phyloP scores from a whole-genome alignment of 169 alveolate genomes.

The Plasmodium billcollinsi region DNA sequence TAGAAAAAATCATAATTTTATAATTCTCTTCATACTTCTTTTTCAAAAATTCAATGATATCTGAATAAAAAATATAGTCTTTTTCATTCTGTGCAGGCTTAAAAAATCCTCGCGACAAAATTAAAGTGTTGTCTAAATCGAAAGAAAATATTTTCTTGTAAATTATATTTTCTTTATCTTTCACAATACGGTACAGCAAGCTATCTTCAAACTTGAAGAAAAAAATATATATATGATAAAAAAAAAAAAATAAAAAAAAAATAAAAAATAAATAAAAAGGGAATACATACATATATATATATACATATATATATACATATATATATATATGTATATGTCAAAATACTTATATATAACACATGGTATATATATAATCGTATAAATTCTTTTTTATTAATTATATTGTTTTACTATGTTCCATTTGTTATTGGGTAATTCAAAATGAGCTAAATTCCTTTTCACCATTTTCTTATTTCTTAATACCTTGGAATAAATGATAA shows the following conservation, averaged over 20 bases:
- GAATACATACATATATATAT: too few species aligned
- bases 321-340: too few species aligned
- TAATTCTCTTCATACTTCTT: conserved; percentile 49
- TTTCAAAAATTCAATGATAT: conserved; percentile 56
- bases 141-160: conserved; percentile 46
- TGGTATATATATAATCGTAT: background rate
- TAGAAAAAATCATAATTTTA: conserved; percentile 62
- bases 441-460: conserved; percentile 26
- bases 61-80: conserved; percentile 63
- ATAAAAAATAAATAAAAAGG: background rate
- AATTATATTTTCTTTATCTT: conserved; percentile 35
- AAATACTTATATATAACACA: too few species aligned
- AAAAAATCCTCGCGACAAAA: conserved; percentile 50
- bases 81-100: conserved; percentile 72
- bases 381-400: background rate
- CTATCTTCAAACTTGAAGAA: conserved; percentile 55
- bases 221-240: background rate
- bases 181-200: conserved; percentile 55
- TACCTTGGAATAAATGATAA: background rate
- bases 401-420: conserved; percentile 54
- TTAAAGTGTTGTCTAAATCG: conserved; percentile 68
- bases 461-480: conserved; percentile 1
- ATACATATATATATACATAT: too few species aligned
- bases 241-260: background rate
- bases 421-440: conserved; percentile 41